Evolutionary conservation across 331 rosid genomes (phyloP).

Genomic region (Stylosanthes scabra): DNA sequence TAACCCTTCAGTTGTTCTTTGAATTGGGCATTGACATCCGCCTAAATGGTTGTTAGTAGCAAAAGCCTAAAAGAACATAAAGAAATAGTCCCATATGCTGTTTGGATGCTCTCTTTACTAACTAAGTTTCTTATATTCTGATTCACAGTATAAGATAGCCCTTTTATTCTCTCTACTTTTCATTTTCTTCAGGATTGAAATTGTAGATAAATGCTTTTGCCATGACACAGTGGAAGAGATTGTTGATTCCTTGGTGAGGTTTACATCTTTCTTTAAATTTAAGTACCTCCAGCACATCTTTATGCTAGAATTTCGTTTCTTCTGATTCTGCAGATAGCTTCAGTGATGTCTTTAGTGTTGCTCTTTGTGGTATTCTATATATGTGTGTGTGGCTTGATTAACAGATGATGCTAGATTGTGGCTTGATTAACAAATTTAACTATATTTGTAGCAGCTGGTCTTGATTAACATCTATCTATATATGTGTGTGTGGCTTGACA

Average conservation of each 20-base stretch:
- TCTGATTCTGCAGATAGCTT: not conserved
- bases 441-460: not conserved
- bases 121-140: slow-evolving; percentile 6
- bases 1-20: slow-evolving; percentile 17
- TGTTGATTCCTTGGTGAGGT: slow-evolving; percentile 75
- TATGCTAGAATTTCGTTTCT: slow-evolving; percentile 8
- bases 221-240: slow-evolving; percentile 92
- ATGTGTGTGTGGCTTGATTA: too few relatives aligned
- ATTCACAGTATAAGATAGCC: not conserved
- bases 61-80: slow-evolving; percentile 6
- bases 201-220: slow-evolving; percentile 76
- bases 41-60: not conserved
- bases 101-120: slow-evolving; percentile 21
- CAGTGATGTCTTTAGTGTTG: not conserved
- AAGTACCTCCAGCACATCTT: slow-evolving; percentile 17
- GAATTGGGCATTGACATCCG: too few relatives aligned
- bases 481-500: not conserved
- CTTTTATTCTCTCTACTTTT: slow-evolving; percentile 14
- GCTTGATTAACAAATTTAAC: too few relatives aligned
- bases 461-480: too few relatives aligned
- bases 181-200: slow-evolving; percentile 66
- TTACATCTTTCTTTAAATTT: slow-evolving; percentile 29
- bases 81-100: slow-evolving; percentile 1
- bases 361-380: not conserved
- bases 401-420: too few relatives aligned